Conservation (phyloP, 192 early-diverging fungal genomes). For the Radiomyces spectabilis region DNA sequence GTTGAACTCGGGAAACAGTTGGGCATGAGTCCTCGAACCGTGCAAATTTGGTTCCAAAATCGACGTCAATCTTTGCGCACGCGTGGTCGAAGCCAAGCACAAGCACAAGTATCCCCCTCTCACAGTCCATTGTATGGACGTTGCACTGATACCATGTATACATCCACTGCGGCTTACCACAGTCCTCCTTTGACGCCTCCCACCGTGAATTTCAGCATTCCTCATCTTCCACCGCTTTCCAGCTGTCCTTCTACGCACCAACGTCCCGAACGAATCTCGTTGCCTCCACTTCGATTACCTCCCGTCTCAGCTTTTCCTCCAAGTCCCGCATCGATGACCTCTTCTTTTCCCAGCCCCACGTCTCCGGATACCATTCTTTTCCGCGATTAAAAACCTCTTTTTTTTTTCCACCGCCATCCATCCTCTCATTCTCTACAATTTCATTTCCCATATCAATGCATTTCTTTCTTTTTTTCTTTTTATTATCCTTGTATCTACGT, state of each 20-base stretch:
- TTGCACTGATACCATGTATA: too few species aligned
- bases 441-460: neutral
- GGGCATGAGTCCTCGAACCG: conserved; percentile 74
- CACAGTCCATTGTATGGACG: neutral
- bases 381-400: neutral
- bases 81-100: conserved; percentile 1
- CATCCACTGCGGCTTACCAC: neutral
- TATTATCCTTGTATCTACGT: too few species aligned
- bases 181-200: conserved; percentile 7
- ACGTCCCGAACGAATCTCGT: neutral
- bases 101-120: neutral
- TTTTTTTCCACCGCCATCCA: neutral
- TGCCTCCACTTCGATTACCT: conserved; percentile 11
- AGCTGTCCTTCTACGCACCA: neutral
- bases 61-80: conserved; percentile 52
- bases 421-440: neutral
- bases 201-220: too few species aligned
- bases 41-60: conserved; percentile 95
- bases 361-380: conserved; percentile 3
- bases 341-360: conserved; percentile 11
- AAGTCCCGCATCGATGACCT: conserved; percentile 6
- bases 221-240: too few species aligned
- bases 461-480: neutral
- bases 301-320: neutral
- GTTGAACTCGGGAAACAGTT: conserved; percentile 60